Evolutionary conservation across 805 yeast species (phyloP).

Genomic region (Starmerella cellae): DNA sequence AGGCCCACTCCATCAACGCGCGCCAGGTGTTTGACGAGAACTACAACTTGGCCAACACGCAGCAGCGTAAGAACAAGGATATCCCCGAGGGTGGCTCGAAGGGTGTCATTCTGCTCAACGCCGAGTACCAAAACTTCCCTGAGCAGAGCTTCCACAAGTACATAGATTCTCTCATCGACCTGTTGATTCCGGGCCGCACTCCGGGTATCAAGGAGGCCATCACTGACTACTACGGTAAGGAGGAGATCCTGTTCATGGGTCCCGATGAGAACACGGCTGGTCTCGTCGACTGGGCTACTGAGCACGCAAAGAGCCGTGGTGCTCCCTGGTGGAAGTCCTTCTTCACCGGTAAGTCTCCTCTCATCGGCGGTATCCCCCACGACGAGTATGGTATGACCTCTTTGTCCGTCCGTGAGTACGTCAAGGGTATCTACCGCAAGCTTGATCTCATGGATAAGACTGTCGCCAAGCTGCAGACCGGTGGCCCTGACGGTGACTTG

Average conservation of each 20-base stretch:
- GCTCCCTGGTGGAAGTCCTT: conserved; percentile 98
- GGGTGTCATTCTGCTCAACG: conserved; percentile 74
- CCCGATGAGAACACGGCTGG: conserved; percentile 99
- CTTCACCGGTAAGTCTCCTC: conserved; percentile 88
- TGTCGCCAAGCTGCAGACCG: conserved; percentile 81
- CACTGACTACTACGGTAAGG: conserved; percentile 69
- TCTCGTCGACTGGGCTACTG: conserved; percentile 93
- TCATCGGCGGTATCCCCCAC: conserved; percentile 94
- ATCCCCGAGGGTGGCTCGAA: conserved; percentile 98
- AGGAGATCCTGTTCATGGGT: conserved; percentile 90
- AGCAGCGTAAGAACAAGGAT: conserved; percentile 93
- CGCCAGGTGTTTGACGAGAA: conserved; percentile 90
- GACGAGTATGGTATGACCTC: conserved; percentile 98
- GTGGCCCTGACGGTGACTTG: conserved; percentile 98
- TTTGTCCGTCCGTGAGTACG: conserved; percentile 81
- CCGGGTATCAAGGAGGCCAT: conserved; percentile 72
- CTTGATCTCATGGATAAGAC: conserved; percentile 44
- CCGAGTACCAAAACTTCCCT: conserved; percentile 65
- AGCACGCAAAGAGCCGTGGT: conserved; percentile 81
- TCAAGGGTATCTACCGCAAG: conserved; percentile 74
- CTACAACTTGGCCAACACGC: conserved; percentile 89
- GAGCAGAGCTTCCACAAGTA: conserved; percentile 82
- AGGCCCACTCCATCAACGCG: conserved; percentile 72
- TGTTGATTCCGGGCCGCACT: conserved; percentile 53
- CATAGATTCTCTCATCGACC: conserved; percentile 79